Percentiles rank a stretch among this genome's conserved stretches.
Conservation (phyloP, 495 filamentous ascomycete genomes). For the Talaromyces stipitatus region DNA sequence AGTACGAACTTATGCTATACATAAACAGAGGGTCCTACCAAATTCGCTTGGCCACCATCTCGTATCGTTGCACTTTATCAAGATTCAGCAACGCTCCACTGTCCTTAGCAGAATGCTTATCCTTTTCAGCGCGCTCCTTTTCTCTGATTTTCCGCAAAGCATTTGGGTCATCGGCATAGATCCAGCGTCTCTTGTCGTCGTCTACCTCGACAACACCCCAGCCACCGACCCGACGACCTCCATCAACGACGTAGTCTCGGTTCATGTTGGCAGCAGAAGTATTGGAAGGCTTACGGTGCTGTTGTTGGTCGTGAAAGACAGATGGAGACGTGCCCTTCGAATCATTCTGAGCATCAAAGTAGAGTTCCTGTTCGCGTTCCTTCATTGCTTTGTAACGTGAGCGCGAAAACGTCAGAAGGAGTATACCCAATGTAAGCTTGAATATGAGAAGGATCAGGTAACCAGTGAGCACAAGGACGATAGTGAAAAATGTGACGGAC, state of each 20-base stretch:
- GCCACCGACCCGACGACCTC: slow-evolving; percentile 66
- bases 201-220: slow-evolving; percentile 82
- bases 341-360: slow-evolving; percentile 8
- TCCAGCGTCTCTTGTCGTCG: slow-evolving; percentile 77
- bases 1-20: background rate
- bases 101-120: slow-evolving; percentile 46
- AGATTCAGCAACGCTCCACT: slow-evolving; percentile 47
- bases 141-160: slow-evolving; percentile 60
- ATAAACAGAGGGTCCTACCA: slow-evolving; percentile 44
- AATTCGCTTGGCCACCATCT: slow-evolving; percentile 90
- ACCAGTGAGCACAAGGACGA: slow-evolving; percentile 66
- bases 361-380: slow-evolving; percentile 49
- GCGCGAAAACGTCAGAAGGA: slow-evolving; percentile 64
- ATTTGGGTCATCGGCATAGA: slow-evolving; percentile 79
- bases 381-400: slow-evolving; percentile 78
- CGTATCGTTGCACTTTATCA: slow-evolving; percentile 71
- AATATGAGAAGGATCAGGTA: slow-evolving; percentile 71
- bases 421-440: slow-evolving; percentile 81
- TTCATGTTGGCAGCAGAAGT: slow-evolving; percentile 8
- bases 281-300: background rate
- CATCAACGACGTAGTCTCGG: slow-evolving; percentile 53
- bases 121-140: slow-evolving; percentile 51
- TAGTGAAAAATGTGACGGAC: slow-evolving; percentile 47
- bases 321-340: background rate
- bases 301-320: background rate